phyloP scores from a whole-genome alignment of 352 stramenopile genomes.

The Pythium folliculosum region DNA sequence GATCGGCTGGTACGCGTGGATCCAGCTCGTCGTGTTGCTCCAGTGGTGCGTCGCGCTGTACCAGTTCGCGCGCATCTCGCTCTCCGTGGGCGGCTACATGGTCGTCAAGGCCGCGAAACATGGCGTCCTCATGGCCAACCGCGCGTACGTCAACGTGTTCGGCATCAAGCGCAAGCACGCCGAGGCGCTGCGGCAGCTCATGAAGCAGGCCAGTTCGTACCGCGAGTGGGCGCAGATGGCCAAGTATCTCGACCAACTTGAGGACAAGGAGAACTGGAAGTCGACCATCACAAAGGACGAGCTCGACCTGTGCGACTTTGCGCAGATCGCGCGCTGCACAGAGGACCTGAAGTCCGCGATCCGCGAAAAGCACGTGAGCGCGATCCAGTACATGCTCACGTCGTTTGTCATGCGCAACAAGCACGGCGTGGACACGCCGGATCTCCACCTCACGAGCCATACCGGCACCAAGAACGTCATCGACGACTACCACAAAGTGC shows the following conservation, averaged over 20 bases:
- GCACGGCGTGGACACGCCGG: conserved; percentile 52
- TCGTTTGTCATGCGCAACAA: conserved; percentile 69
- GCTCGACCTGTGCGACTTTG: conserved; percentile 64
- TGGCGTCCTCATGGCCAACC: not conserved
- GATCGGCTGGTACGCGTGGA: conserved; percentile 58
- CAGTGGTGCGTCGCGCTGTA: conserved; percentile 72
- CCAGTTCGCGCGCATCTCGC: conserved; percentile 57
- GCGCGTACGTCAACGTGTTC: conserved; percentile 27
- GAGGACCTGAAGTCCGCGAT: conserved; percentile 38
- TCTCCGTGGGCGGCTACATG: conserved; percentile 56
- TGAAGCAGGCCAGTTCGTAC: conserved; percentile 59
- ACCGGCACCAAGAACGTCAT: conserved; percentile 67
- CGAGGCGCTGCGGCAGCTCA: conserved; percentile 53
- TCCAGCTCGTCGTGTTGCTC: conserved; percentile 60
- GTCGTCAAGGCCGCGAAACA: conserved; percentile 51
- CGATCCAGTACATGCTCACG: conserved; percentile 63
- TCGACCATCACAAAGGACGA: conserved; percentile 43
- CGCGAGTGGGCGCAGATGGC: conserved; percentile 66
- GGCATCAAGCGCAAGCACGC: conserved; percentile 54
- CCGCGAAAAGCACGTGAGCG: conserved; percentile 40
- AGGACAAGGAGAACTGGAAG: conserved; percentile 69
- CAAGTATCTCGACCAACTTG: conserved; percentile 56
- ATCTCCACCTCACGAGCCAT: conserved; percentile 56
- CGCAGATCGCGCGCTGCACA: conserved; percentile 46
- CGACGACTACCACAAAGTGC: conserved; percentile 48